Evolutionary conservation across 495 filamentous ascomycete genomes (phyloP), one percentile per base, ranked within the genome.

Genomic region (Trichoderma gamsii): DNA sequence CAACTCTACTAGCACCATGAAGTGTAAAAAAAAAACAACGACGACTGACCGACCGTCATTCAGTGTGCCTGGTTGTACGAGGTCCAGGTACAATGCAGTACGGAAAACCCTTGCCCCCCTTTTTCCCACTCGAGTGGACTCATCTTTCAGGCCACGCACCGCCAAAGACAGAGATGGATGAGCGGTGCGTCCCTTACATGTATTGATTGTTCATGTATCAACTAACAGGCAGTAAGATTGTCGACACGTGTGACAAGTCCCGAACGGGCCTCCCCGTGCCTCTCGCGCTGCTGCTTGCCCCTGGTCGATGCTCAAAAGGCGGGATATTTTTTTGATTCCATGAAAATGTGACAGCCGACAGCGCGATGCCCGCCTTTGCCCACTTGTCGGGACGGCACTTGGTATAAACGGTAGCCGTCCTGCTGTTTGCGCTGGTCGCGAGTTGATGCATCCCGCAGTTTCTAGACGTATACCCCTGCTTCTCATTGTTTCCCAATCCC

Each of bases 371-470:
- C 56, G 56, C 56, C n/a, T 27, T 27, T 23, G 11, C 49, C 25
- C 56, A 21, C 56, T 29, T 32, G 29, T 23, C 27, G 11, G 56
- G 56, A 18, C 25, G 35, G 16, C 25, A 15, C 56, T 61, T 61
- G 56, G 25, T 61, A 61, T 61, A 61, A 61, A 61, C 56, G 27
- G 23, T 23, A 25, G 56, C 11, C 56, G 56, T 61, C 27, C 56
- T 61, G 56, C 56, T 61, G 25, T 61, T 23, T 27, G 23, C 27
- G 56, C 27, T 61, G 56, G 56, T 11, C 29, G 56, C 56, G 56
- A 61, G 56, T 25, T 61, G 56, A 61, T 61, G 56, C 56, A 21
- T 61, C 56, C 56, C 29, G 56, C 56, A 32, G 56, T 61, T 61
- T 32, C 56, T 61, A 25, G 29, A 13, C 3, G 1, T 32, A 25